Base-by-base conservation (phyloP, 805 yeast genomes). In the Candida ficus region DNA sequence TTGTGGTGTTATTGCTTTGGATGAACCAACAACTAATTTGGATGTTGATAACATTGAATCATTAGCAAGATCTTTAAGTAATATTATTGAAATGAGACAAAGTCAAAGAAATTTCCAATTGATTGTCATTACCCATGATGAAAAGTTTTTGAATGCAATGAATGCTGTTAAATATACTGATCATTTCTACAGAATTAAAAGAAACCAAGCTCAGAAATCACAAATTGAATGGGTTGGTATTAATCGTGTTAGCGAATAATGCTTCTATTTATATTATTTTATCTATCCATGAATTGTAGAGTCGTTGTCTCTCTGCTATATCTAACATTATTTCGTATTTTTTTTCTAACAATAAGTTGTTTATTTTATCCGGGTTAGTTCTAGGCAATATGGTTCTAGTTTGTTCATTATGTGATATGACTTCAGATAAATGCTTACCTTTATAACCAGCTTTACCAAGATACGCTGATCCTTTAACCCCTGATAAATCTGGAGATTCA, bases 71-170 rank as follows among this genome's bases (percentile, higher is more conserved):
- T 81, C 96, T 2, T 67, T 93, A 49, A 75, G 80, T 44, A 72
- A 71, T 37, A 86, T 93, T 39, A 87, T 93, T 43, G 82, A 79
- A 29, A 62, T 78, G 52, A 73, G 99, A 50, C 74, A 76, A 39
- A 70, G 68, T 27, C 99, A 93, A 61, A 76, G 73, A 54, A 93
- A 93, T 59, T 93, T 93, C 68, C 99, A 93, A 64, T 69, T 93
- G 40, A 89, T 93, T 53, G 95, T 93, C 6, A 93, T 93, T 50
- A 93, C 99, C 0, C 99, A 93, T 57, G 99, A 93, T 62, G 97
- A 91, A 60, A 83, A 83, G 53, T 93, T 93, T 56, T 68, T 93
- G 53, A 73, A 78, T 36, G 80, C 80, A 56, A 89, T 93, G 81
- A 80, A 83, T 59, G 96, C 97, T 0, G 74, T 81, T 17, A 75